Base-by-base conservation (phyloP, 2,329 filamentous ascomycete genomes). In the Ophiostoma sp. region DNA sequence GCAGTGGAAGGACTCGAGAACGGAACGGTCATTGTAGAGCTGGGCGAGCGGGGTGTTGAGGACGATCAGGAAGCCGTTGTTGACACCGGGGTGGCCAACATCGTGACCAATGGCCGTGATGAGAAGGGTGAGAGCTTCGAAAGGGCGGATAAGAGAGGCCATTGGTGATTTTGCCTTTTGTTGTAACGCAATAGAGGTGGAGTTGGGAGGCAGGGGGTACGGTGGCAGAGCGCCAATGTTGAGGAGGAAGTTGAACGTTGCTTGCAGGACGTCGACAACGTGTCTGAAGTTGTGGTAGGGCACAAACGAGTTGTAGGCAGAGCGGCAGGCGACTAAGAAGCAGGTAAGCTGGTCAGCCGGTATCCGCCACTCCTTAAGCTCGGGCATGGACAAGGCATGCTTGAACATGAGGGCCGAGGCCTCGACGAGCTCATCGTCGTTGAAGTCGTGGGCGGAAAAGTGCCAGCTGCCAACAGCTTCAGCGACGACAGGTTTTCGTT, bases 231-330 rank as follows among this genome's bases (percentile, higher is more conserved):
- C 87, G 68, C 92, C 91, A 66, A 97, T 88, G 71, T 87, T 87
- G 68, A 97, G 83, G 5, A 98, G 85, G 76, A 97, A 97, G 79
- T 90, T 88, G 77, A 97, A 98, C 3, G 93, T 87, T 1, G 94
- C 96, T 77, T 98, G 94, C 67, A 98, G 83, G 41, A 99, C 95
- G 78, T 99, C 95, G 71, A 97, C 89, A 36, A 97, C 95, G 78
- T 99, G 95, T 67, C 94, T 90, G 77, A 98, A 99, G 79, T 99
- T 99, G 81, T 99, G 95, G 76, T 98, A 99, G 36, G 94, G 91
- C 47, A 97, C 93, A 77, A 97, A 97, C 69, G 87, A 90, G 77
- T 98, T 98, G 80, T 99, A 99, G n/a, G 95, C 92, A 64, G 90
- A 88, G 71, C 94, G 89, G 75, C 93, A 95, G 67, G 93, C 93